Evolutionary conservation across 495 filamentous ascomycete genomes (phyloP).

Genomic region (Tirmania nivea): DNA sequence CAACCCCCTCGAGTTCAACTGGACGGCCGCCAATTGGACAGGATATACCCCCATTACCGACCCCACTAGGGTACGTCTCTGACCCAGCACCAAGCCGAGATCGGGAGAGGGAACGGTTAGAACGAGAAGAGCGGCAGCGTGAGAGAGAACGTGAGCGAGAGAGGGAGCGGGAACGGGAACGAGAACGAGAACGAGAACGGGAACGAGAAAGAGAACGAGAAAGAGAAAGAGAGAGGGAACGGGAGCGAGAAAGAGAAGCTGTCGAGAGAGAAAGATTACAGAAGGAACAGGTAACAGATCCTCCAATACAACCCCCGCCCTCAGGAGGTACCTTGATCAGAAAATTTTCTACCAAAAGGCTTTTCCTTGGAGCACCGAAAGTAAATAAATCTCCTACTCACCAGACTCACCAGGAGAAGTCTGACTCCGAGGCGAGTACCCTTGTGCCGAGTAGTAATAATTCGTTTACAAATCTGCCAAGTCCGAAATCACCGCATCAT

Average conservation of each 20-base stretch:
- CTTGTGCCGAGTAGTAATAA: neutral
- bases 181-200: slow-evolving; percentile 7
- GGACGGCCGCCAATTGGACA: neutral
- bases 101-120: slow-evolving; percentile 7
- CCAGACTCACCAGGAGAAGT: neutral
- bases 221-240: slow-evolving; percentile 1
- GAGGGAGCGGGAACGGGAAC: neutral
- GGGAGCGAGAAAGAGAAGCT: neutral
- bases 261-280: neutral
- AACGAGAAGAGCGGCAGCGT: neutral
- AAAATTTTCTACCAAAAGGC: slow-evolving; percentile 78
- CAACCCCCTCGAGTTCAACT: slow-evolving; percentile 23
- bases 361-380: slow-evolving; percentile 70
- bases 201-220: slow-evolving; percentile 4
- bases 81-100: slow-evolving; percentile 8
- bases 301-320: slow-evolving; percentile 8
- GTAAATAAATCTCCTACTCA: slow-evolving; percentile 46
- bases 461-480: neutral
- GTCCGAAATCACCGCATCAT: neutral
- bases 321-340: slow-evolving; percentile 30
- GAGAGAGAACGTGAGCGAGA: slow-evolving; percentile 1
- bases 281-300: slow-evolving; percentile 8
- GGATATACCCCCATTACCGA: slow-evolving; percentile 2
- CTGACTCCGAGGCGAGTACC: neutral
- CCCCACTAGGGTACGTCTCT: slow-evolving; percentile 9